Percentiles rank a stretch among this genome's conserved stretches.
Evolutionary conservation across 148 eudicot species (phyloP).

Genomic region (Linanthus parryae): DNA sequence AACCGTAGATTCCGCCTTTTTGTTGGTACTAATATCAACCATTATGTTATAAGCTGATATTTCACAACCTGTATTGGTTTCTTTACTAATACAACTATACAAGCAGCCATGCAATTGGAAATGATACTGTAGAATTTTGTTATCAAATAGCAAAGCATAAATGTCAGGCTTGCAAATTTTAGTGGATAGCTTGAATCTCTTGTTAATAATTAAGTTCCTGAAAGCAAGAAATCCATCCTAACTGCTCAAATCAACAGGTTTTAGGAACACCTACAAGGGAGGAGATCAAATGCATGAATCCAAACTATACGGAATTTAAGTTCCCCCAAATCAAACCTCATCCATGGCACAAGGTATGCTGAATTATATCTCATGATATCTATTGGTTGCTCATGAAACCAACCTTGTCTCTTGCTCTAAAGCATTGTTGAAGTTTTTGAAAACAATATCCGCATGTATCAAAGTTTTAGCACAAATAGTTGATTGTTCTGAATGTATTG

Average conservation of each 20-base stretch:
- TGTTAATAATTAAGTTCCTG: background rate
- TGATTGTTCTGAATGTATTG: no score
- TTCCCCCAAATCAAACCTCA: conserved; percentile 98
- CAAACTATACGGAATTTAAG: conserved; percentile 94
- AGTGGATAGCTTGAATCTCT: background rate
- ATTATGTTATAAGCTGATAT: no score
- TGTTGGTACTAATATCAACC: no score
- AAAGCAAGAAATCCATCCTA: background rate
- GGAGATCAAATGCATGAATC: conserved; percentile 98
- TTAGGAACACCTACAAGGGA: conserved; percentile 97
- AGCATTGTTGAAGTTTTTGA: no score
- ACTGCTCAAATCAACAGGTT: conserved; percentile 45
- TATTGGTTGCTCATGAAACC: background rate
- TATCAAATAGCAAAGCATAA: background rate
- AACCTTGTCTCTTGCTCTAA: background rate
- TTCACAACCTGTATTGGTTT: no score
- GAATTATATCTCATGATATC: background rate
- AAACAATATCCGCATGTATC: background rate
- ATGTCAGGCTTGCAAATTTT: background rate
- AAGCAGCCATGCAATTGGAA: no score
- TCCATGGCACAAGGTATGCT: conserved; percentile 93
- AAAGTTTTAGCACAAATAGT: no score
- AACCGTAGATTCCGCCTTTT: no score
- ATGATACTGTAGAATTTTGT: background rate
- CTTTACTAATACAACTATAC: no score